Evolutionary conservation across 257 asterid species (phyloP), one percentile per base, ranked within the genome.

Genomic region (Lycium barbarum): DNA sequence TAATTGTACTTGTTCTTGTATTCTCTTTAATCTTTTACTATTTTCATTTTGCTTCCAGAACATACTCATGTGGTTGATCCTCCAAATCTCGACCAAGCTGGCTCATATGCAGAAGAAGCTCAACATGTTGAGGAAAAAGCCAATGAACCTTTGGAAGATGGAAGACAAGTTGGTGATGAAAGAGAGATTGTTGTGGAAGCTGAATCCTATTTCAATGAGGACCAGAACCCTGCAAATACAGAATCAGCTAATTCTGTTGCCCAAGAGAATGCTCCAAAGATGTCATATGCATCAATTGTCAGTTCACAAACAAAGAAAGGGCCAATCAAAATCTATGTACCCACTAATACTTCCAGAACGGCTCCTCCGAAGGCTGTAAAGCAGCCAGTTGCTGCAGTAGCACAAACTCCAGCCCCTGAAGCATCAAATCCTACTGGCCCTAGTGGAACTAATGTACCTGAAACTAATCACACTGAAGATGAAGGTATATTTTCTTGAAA

Each of bases 271-370:
- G 71, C 89, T 87, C 94, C 91, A 61, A 96, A 96, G 90, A 96
- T 91, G 88, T 96, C 98, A 18, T 96, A 96, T 88, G 99, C 99
- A 2, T 96, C 95, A 18, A 96, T 96, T 81, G 90, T 96, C 65
- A 90, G 97, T 87, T 93, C 94, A 40, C 92, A 84, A 70, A 89
- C 88, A 36, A 95, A 90, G 92, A 90, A 88, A 90, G 93, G 91
- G 45, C 87, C 94, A 2, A 87, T 84, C 86, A 89, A 86, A 90
- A 79, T 91, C 63, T 94, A 91, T 85, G 92, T 91, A 54, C 97
- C 95, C 65, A 66, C 95, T 58, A 89, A 82, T 80, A 47, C 86
- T 6, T 78, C 87, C 53, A 88, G 83, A 83, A 80, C 76, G 63
- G 88, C 85, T 83, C 81, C 89, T 40, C 61, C 87, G 7, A 90